These are phyloP conservation scores for Hygrocybe punicea DNA, from an alignment of 768 basidiomycete genomes.

Conservation along the genomic window DNA sequence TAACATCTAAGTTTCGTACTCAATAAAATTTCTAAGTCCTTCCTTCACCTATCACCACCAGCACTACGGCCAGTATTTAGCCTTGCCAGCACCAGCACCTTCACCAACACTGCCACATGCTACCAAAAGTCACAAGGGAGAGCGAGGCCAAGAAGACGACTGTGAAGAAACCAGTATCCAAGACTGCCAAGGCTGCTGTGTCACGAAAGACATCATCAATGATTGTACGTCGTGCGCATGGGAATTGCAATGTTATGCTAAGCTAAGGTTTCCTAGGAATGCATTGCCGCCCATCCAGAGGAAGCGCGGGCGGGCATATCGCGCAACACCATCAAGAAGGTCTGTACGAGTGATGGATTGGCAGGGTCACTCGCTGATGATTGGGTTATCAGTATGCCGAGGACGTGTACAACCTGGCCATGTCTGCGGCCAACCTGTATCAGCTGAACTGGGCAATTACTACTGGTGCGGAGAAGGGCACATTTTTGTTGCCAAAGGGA, in stretches of 20 bases:
- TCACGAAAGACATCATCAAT: slow-evolving; percentile 50
- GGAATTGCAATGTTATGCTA: too few species aligned
- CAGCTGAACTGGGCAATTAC: slow-evolving; percentile 82
- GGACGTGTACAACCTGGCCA: slow-evolving; percentile 76
- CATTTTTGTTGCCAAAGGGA: slow-evolving; percentile 52
- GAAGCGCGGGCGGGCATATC: slow-evolving; percentile 76
- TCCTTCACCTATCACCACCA: too few species aligned
- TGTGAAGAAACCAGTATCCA: slow-evolving; percentile 33
- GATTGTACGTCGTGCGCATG: slow-evolving; percentile 31
- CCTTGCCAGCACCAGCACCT: too few species aligned
- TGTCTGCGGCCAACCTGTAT: slow-evolving; percentile 65
- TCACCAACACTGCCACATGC: too few species aligned
- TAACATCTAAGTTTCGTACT: too few species aligned
- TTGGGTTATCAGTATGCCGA: slow-evolving; percentile 62
- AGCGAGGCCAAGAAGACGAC: slow-evolving; percentile 22
- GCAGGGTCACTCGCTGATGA: slow-evolving; percentile 13
- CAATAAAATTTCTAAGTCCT: too few species aligned
- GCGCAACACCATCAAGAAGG: slow-evolving; percentile 81
- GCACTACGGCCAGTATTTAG: too few species aligned
- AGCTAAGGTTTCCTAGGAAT: slow-evolving; percentile 45
- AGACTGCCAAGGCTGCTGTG: slow-evolving; percentile 25
- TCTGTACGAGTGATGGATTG: slow-evolving; percentile 17
- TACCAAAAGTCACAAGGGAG: too few species aligned
- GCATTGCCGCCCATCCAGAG: slow-evolving; percentile 66
- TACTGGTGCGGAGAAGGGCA: slow-evolving; percentile 46